Evolutionary conservation across 345 rosid species (phyloP), one percentile per base, ranked within the genome.

Genomic region (Eucalyptus pauciflora): DNA sequence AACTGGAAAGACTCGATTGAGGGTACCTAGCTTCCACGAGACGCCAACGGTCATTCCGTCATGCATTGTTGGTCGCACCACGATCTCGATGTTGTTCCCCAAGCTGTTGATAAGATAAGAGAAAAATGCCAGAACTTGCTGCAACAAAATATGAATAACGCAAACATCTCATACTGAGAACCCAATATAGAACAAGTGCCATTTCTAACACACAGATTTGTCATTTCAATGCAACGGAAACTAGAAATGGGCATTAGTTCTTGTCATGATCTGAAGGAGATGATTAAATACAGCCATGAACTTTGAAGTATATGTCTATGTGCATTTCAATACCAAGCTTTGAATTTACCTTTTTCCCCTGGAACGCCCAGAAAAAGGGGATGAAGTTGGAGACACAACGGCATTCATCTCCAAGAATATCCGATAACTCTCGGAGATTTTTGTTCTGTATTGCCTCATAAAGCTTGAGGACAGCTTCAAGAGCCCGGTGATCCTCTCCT

Each of bases 41-140:
- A 95, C 93, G 8, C 97, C 94, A 58, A 97, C 92, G 54, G 88
- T 89, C 96, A 96, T 92, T 87, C 99, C 99, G 79, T 96, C 95
- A 11, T 93, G 91, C 89, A 88, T 79, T 29, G 96, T 93, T 69
- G 97, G 97, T 87, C 87, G 76, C 89, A 95, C 94, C 49, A 92
- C 93, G 80, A 95, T 88, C 87, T 95, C 94, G 33, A 96, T 90
- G 89, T 92, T 93, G 45, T 93, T 89, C 54, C 98, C 98, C 89
- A 96, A 87, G 33, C 58, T 86, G 89, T 50, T 91, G 51, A 93
- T 95, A 87, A 97, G 86, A 87, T 91, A 89, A 50, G 90, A 90
- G 91, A 96, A 94, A 86, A 96, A 95, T 24, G 92, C 95, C 91
- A 97, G n/a, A 41, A 95, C 98, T 95, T 94, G 94, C 97, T 97